Evolutionary conservation across 225 moss, liverwort and hornwort genomes (phyloP), one percentile per base, ranked within the genome.

Genomic region (Polytrichum formosum): DNA sequence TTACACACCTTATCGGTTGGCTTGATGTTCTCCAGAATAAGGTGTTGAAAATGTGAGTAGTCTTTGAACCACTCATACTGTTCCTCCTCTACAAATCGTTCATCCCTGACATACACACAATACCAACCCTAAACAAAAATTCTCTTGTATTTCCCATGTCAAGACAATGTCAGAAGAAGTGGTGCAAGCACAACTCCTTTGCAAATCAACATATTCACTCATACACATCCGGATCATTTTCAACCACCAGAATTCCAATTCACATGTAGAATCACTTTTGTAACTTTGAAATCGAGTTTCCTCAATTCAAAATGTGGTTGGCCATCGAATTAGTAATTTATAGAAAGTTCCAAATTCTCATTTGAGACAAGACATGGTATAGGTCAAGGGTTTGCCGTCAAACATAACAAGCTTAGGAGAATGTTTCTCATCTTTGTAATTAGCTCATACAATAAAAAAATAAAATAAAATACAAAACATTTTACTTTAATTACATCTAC

Each of bases 51-150:
- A 77, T 96, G 90, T 4, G 90, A 89, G 73, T 97, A 97, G 75
- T 91, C 90, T 80, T 93, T 97, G 69, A 92, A 90, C 93, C 96
- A 97, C 73, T 97, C 93, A 25, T 97, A 97, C 64, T 93, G 89
- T 68, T 91, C 86, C 78, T 93, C 96, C 58, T 80, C 84, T 1
- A 77, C 77, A 73, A 97, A 93, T 35, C 93, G 87, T 74, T 91
- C 84, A 71, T 97, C 83, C 93, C 93, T 97, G 88, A 68, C 63
- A 64, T 19, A 65, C 27, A 6, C 28, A 65, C 65, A 65, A 18
- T 16, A 30, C 19, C 33, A 65, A 30, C 65, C 65, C 29, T 22
- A 17, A 28, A 17, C 63, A 28, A 28, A 63, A 26, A 28, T 17
- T 63, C 23, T 25, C 63, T 63, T 23, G 63, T 25, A 22, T 25